Evolutionary conservation across 2,329 filamentous ascomycete species (phyloP).

Genomic region (Cytospora schulzeri): DNA sequence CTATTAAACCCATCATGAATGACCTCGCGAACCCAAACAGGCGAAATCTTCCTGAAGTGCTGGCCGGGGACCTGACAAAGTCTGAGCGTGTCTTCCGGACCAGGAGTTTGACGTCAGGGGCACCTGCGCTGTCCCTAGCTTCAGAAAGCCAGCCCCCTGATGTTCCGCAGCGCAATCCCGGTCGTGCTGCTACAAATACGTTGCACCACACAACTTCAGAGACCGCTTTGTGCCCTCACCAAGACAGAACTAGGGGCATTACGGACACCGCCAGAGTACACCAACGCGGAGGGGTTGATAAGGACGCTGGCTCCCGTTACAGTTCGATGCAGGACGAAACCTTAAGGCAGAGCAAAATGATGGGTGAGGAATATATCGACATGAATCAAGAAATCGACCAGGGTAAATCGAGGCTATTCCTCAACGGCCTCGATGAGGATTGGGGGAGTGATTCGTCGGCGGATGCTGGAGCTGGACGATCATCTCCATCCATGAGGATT

Average conservation of each 20-base stretch:
- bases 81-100: conserved; percentile 51
- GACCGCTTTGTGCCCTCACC: conserved; percentile 20
- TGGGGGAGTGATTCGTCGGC: conserved; percentile 37
- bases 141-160: conserved; percentile 16
- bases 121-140: conserved; percentile 44
- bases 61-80: conserved; percentile 56
- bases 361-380: not conserved
- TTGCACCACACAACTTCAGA: conserved; percentile 23
- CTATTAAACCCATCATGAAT: conserved; percentile 11
- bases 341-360: conserved; percentile 8
- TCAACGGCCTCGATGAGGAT: conserved; percentile 24
- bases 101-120: conserved; percentile 55
- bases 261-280: conserved; percentile 8
- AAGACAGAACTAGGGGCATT: conserved; percentile 15
- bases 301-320: conserved; percentile 3
- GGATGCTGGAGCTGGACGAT: conserved; percentile 31
- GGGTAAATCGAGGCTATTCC: conserved; percentile 13
- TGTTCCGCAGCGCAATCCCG: conserved; percentile 21
- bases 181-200: conserved; percentile 21
- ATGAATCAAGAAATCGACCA: conserved; percentile 14
- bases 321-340: conserved; percentile 3
- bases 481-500: conserved; percentile 38
- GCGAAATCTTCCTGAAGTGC: conserved; percentile 57
- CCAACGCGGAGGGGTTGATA: conserved; percentile 16
- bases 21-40: conserved; percentile 31